Conservation (phyloP, 140 eudicot species). For the Erigeron philadelphicus region DNA sequence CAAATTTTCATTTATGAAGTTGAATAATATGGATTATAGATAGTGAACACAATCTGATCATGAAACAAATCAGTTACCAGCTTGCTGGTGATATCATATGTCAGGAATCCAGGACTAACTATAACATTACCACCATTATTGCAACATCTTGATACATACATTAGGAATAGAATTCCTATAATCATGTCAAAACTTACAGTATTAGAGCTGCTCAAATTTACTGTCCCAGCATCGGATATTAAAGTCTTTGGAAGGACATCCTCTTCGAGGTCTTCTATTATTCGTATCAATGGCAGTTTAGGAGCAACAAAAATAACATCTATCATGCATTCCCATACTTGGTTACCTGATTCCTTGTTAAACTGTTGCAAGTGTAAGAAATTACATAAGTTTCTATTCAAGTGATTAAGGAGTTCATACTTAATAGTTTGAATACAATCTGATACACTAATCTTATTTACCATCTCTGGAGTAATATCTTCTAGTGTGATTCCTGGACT, state of each 20-base stretch:
- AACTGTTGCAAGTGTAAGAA: too few species aligned
- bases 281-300: too few species aligned
- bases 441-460: not conserved
- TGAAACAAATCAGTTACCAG: too few species aligned
- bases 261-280: not conserved
- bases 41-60: too few species aligned
- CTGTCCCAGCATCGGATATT: not conserved
- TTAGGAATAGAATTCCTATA: not conserved
- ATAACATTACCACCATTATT: too few species aligned
- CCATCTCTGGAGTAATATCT: not conserved
- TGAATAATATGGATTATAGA: not conserved
- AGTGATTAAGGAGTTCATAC: not conserved
- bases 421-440: not conserved
- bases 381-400: too few species aligned
- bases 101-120: too few species aligned
- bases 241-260: too few species aligned
- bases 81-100: too few species aligned
- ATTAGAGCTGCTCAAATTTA: not conserved
- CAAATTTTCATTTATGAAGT: not conserved
- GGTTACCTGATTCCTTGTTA: too few species aligned
- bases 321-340: not conserved
- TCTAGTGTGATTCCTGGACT: not conserved
- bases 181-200: not conserved
- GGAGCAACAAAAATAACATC: not conserved
- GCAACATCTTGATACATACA: too few species aligned